phyloP scores from a whole-genome alignment of 768 basidiomycete species.

The Tulasnella sp. region DNA sequence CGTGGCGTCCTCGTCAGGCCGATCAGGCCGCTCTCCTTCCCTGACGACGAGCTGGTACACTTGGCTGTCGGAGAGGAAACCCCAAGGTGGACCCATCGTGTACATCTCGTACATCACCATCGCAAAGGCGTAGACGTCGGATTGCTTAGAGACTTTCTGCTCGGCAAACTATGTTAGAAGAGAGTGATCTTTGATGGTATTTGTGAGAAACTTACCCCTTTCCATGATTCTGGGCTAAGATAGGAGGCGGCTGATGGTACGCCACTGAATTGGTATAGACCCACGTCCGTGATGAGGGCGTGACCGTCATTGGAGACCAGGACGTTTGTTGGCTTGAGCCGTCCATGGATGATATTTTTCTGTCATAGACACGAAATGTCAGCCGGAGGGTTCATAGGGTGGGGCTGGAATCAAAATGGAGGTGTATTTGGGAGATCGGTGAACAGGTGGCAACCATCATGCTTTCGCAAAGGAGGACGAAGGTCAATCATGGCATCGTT shows the following conservation, averaged over 20 bases:
- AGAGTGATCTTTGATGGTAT: too few species aligned
- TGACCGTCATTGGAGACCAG: slow-evolving; percentile 10
- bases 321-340: slow-evolving; percentile 15
- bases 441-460: too few species aligned
- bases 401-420: background rate
- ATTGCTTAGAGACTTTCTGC: slow-evolving; percentile 6
- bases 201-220: slow-evolving; percentile 4
- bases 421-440: background rate
- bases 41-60: slow-evolving; percentile 15
- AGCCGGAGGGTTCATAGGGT: too few species aligned
- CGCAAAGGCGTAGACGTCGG: slow-evolving; percentile 15
- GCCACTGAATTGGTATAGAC: slow-evolving; percentile 6
- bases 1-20: background rate
- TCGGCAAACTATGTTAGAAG: background rate
- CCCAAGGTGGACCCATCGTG: slow-evolving; percentile 1
- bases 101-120: slow-evolving; percentile 12
- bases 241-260: slow-evolving; percentile 8
- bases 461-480: too few species aligned
- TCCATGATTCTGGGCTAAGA: slow-evolving; percentile 17
- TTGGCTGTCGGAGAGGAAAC: slow-evolving; percentile 5
- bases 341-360: slow-evolving; percentile 10
- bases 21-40: slow-evolving; percentile 14
- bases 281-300: slow-evolving; percentile 11
- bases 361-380: too few species aligned
- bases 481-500: too few species aligned